Evolutionary conservation across 176 grass and related monocot species (phyloP), one percentile per base, ranked within the genome.

Genomic region (Raddia guianensis): DNA sequence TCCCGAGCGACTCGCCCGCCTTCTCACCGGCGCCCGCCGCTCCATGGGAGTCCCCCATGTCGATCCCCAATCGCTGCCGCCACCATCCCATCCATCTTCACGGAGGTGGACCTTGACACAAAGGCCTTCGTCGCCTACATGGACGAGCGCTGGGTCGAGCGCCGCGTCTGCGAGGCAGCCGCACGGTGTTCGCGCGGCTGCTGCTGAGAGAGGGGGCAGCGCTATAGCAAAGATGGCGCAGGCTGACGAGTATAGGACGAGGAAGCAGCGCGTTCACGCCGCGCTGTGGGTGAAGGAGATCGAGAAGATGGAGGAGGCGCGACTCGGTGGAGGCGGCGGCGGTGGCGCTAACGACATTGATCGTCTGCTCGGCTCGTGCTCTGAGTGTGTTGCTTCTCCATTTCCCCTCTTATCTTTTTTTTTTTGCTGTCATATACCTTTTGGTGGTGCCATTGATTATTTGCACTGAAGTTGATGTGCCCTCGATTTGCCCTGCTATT

Each of bases 241-340:
- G 32, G 87, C 77, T 3, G 90, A 90, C 78, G 96, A 93, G 45
- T 98, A 98, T 69, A 90, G 88, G 84, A 68, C 86, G 32, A 90
- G 89, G 84, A 98, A 98, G 92, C 96, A 95, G 88, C 90, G 90
- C 32, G 91, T 98, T 48, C 92, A 98, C 75, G 90, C 92, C 1
- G 88, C 81, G 37, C 78, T 98, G 12, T 98, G 96, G 96, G 90
- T 93, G 70, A 95, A 95, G 90, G 92, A 91, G 81, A 95, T 95
- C 21, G 90, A 98, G 79, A 95, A 98, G 78, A 77, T 95, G 84
- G 95, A 95, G 88, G 92, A 98, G 82, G 81, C 76, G 19, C 91
- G 90, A 40, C 84, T 98, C 32, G 92, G 92, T 27, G 90, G 91
- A 40, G 66, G 65, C 9, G 80, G 73, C 53, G 65, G 83, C 63